These are phyloP conservation scores for Beta macrorhiza DNA, from an alignment of 179 eudicot species.

Conservation along the genomic window DNA sequence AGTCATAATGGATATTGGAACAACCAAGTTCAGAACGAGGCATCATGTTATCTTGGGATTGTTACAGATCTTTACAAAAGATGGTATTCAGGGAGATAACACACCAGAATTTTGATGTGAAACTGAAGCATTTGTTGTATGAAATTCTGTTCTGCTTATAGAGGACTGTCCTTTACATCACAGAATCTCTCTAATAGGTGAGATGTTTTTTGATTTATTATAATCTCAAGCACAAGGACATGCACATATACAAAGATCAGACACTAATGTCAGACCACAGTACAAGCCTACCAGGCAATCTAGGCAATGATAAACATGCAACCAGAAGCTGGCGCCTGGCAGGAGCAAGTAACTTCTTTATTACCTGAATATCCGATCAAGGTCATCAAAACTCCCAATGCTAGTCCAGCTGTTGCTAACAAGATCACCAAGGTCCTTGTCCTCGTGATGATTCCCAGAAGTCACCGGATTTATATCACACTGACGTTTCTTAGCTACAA, in stretches of 20 bases:
- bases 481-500: constrained; percentile 41
- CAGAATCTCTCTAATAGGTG: background rate
- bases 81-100: background rate
- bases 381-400: constrained; percentile 88
- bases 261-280: background rate
- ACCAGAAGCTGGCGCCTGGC: background rate
- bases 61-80: background rate
- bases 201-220: background rate
- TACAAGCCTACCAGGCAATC: constrained; percentile 9
- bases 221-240: background rate
- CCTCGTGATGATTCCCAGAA: constrained; percentile 47
- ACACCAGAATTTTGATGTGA: background rate
- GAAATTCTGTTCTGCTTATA: background rate
- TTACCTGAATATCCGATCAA: constrained; percentile 85
- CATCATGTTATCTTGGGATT: background rate
- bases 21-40: background rate
- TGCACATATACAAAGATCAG: background rate
- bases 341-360: constrained; percentile 20
- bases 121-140: background rate
- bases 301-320: background rate
- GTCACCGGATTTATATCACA: constrained; percentile 38
- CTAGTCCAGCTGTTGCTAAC: constrained; percentile 76
- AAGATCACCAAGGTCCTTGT: constrained; percentile 55
- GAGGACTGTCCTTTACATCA: background rate
- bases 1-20: background rate